Conservation (phyloP, 257 asterid genomes). For the Solanum arcanum region DNA sequence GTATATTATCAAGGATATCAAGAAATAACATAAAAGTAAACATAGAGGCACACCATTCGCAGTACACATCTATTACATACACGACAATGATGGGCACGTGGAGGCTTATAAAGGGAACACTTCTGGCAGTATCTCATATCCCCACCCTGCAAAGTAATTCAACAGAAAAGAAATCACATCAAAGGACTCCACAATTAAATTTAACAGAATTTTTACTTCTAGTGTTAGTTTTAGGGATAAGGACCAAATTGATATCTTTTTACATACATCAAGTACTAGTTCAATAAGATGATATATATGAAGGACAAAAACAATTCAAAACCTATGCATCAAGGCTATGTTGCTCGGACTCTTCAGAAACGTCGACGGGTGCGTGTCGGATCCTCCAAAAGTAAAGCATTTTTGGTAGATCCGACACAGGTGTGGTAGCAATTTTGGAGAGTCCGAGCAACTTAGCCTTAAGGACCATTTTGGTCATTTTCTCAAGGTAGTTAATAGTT, state of each 20-base stretch:
- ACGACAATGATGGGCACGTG: constrained; percentile 94
- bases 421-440: too few relatives aligned
- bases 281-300: not conserved
- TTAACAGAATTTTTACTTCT: not conserved
- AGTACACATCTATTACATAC: constrained; percentile 82
- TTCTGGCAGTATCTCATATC: constrained; percentile 89
- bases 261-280: not conserved
- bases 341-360: too few relatives aligned
- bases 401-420: too few relatives aligned
- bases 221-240: not conserved
- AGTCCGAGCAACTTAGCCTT: too few relatives aligned
- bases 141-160: constrained; percentile 59
- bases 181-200: not conserved
- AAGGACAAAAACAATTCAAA: not conserved
- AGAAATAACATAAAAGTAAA: constrained; percentile 17
- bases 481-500: not conserved
- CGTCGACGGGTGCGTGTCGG: too few relatives aligned
- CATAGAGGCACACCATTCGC: constrained; percentile 64
- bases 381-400: too few relatives aligned
- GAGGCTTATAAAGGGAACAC: constrained; percentile 83
- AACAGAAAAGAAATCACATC: not conserved
- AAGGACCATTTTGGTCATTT: not conserved
- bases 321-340: not conserved
- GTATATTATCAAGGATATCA: constrained; percentile 12
- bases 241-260: not conserved